Evolutionary conservation across 73 alveolate species (phyloP).

Genomic region (Tetrahymena elliotti): DNA sequence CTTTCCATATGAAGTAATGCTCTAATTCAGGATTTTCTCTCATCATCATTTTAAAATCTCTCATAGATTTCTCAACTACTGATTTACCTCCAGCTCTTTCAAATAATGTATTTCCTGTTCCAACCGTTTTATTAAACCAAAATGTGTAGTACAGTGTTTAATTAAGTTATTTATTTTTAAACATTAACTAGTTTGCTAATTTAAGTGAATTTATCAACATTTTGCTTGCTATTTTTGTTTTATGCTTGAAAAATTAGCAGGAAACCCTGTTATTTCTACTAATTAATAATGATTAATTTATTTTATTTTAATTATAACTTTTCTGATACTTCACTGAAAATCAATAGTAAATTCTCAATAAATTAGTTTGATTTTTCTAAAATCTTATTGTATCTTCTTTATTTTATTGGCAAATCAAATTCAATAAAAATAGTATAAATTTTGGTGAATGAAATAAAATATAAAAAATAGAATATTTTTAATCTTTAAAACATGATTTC

Average conservation of each 20-base stretch:
- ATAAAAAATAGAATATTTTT: no score
- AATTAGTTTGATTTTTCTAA: no score
- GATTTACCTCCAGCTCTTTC: background rate
- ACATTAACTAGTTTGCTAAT: background rate
- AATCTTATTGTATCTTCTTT: background rate
- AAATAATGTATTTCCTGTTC: background rate
- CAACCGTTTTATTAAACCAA: background rate
- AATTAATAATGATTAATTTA: no score
- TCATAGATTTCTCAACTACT: background rate
- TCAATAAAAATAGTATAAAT: background rate
- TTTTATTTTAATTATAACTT: no score
- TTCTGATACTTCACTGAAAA: background rate
- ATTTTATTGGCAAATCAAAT: background rate
- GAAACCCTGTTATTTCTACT: background rate
- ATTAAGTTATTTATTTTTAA: background rate
- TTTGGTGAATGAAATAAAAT: background rate
- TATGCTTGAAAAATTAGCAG: background rate
- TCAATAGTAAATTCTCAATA: no score
- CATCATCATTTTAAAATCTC: background rate
- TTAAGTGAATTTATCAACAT: background rate
- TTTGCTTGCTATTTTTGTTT: background rate
- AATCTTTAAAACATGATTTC: no score
- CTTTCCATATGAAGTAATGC: background rate
- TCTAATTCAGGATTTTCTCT: background rate
- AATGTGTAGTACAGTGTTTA: background rate